phyloP scores from a whole-genome alignment of 2,329 filamentous ascomycete genomes.

The Fusarium penzigii region DNA sequence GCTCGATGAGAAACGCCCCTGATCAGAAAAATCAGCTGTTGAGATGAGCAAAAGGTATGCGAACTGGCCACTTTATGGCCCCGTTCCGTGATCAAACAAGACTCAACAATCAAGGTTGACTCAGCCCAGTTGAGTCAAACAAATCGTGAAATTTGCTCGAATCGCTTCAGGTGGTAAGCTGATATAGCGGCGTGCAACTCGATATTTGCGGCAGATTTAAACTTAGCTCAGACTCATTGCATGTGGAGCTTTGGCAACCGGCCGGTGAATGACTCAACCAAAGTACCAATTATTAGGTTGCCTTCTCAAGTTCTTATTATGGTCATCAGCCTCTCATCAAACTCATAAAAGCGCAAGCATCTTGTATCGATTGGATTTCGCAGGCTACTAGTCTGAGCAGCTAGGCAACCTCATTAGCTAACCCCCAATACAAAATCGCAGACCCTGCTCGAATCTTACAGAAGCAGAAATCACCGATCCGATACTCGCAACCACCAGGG shows the following conservation, averaged over 20 bases:
- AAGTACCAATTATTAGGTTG: too few species aligned
- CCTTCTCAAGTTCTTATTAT: too few species aligned
- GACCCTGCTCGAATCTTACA: background rate
- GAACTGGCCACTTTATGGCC: background rate
- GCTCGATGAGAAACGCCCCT: background rate
- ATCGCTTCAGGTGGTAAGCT: too few species aligned
- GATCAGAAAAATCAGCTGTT: background rate
- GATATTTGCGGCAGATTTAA: background rate
- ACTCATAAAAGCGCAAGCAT: background rate
- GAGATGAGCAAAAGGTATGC: background rate
- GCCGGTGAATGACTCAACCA: background rate
- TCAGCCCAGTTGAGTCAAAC: background rate
- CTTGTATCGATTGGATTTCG: background rate
- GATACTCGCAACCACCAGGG: conserved; percentile 6
- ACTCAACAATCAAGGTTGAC: background rate
- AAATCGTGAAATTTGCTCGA: too few species aligned
- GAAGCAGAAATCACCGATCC: conserved; percentile 1
- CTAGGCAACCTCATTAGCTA: background rate
- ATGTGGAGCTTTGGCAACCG: background rate
- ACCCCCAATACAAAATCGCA: background rate
- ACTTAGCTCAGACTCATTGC: background rate
- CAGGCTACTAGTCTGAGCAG: background rate
- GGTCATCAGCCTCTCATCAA: too few species aligned
- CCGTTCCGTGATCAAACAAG: background rate
- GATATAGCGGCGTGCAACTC: too few species aligned